Base-by-base conservation (phyloP, 2,329 filamentous ascomycete species). In the Venturia pyrina region DNA sequence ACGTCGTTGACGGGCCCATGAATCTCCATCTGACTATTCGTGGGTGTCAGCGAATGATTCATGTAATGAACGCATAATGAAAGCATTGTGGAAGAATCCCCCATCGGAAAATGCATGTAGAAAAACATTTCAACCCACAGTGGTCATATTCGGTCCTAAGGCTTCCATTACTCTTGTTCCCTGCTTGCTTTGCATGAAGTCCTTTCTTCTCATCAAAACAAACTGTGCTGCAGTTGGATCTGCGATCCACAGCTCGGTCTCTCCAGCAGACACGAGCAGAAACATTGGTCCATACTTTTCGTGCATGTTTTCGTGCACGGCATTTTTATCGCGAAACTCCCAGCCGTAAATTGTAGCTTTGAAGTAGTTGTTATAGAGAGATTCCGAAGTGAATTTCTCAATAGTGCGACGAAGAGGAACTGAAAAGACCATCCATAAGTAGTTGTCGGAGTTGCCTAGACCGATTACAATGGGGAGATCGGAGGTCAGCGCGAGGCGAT, bases 1-100 rank as follows among this genome's bases (percentile, higher is more conserved):
- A 24, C 48, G 44, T 40, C 63, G 63, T 28, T 65, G 63, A 32
- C 63, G 63, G 15, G 41, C 24, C 63, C 63, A 65, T 37, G 53
- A 8, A 32, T 43, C 40, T 24, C 40, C 40, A 15, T 48, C 37
- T 57, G 53, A 34, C 53, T 57, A 5, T 34, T 48, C 28, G 28
- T 5, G 28, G 3, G 8, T 4, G 28, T 61, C 19, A 61, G 34
- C 28, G 8, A 13, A 43, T 43, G 15, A 15, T 43, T 43, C 41
- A 13, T 15, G 4, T 17, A 43, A 5, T 17, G 5, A 5, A 43
- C 8, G 41, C 41, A 43, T 17, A 43, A 5, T 17, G 5, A 5
- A 43, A 43, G 41, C 41, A 43, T 43, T 43, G 11, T 43, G 41
- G 15, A 17, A 43, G 41, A 43, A 43, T 17, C 15, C 15, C 1